Base-by-base conservation (phyloP, 345 rosid species). In the Salix caprea region DNA sequence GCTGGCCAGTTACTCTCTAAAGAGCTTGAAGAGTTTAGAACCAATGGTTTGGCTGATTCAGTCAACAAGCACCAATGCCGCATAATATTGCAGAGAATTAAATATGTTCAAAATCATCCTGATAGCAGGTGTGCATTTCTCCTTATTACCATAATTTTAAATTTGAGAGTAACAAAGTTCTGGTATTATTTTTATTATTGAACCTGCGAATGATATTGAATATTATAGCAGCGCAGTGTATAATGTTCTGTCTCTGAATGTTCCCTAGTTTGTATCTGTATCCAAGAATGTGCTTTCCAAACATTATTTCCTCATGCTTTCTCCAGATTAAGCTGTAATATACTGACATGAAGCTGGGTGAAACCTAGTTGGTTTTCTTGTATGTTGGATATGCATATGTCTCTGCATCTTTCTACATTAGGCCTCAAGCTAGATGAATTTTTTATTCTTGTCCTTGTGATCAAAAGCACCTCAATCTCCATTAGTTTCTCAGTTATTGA, bases 11-110 rank as follows among this genome's bases (percentile, higher is more conserved):
- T 93, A 74, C 85, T 95, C 60, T 86, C 77, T 18, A 95, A 95
- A 84, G 99, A 93, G 85, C 91, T 96, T 72, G 99, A 96, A 84
- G 99, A 96, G 89, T 93, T 91, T 75, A 91, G 96, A 84, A 90
- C 77, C 83, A 88, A 73, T 87, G 83, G 81, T 72, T 81, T 88
- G 83, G 94, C 98, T 61, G 98, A 96, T 81, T 90, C 99, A 62
- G 98, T 96, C 77, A 93, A 86, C 87, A 93, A 93, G 87, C 99
- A 96, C 77, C 99, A 96, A 78, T 83, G 92, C 82, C 97, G 96
- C 83, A 79, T 96, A 77, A 96, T 96, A 77, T 84, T 93, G 84
- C 98, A 91, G 88, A 89, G 96, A 84, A 90, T 91, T 72, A 95
- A 93, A 85, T 90, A 93, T 81, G 90, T 84, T 67, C 87, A 90